Conservation (phyloP, 805 yeast genomes). For the Kuraishia ogatae region DNA sequence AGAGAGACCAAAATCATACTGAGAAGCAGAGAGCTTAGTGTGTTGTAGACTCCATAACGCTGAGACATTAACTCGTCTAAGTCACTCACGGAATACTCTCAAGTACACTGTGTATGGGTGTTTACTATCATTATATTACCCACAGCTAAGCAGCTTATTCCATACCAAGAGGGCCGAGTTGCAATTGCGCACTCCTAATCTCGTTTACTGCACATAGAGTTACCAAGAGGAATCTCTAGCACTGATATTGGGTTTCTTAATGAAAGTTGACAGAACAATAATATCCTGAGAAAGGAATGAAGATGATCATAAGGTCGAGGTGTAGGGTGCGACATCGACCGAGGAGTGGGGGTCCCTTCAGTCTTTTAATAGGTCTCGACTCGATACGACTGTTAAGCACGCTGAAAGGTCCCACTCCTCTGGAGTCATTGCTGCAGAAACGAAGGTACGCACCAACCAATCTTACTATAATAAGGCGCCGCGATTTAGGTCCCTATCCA, state of each 20-base stretch:
- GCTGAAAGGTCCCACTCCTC: neutral
- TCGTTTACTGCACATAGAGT: neutral
- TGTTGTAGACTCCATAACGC: no score
- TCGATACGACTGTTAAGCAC: neutral
- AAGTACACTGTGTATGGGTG: no score
- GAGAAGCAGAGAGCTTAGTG: no score
- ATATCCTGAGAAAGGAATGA: neutral
- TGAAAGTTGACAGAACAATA: neutral
- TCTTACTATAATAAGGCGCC: neutral
- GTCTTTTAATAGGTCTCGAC: neutral
- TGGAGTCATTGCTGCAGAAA: neutral
- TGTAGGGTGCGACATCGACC: neutral
- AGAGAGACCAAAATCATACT: no score
- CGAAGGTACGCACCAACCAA: neutral
- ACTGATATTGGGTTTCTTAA: neutral
- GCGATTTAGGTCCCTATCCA: neutral
- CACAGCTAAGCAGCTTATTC: no score
- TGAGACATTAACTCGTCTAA: no score
- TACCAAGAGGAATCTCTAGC: neutral
- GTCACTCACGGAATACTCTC: no score
- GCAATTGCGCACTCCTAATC: neutral
- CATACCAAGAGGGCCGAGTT: no score
- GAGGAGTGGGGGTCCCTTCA: neutral
- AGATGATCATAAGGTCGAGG: neutral
- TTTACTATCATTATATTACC: no score